Evolutionary conservation across 306 rosid genomes (phyloP).

Genomic region (barrel medic (Medicago truncatula)): MtrunA17r5.0-ANR NC_053043.1:44325001-44325500

Average conservation of each 20-base stretch:
- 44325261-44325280: conserved; percentile 18
- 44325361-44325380: not conserved
- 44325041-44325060: conserved; percentile 17
- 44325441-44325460: too few species aligned
- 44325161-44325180: conserved; percentile 17
- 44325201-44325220: not conserved
- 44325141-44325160: conserved; percentile 54
- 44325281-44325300: conserved; percentile 26
- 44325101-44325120: conserved; percentile 23
- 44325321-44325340: conserved; percentile 46
- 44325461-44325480: too few species aligned
- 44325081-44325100: conserved; percentile 25
- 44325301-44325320: conserved; percentile 38
- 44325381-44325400: not conserved
- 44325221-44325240: not conserved
- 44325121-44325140: conserved; percentile 55
- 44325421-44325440: too few species aligned
- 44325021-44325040: conserved; percentile 15
- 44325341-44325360: conserved; percentile 28
- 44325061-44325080: conserved; percentile 45
- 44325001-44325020: not conserved
- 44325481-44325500: too few species aligned
- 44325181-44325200: conserved; percentile 15
- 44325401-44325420: not conserved
- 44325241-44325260: conserved; percentile 17